Evolutionary conservation across 257 asterid species (phyloP), one percentile per base, ranked within the genome.

Genomic region (Eustoma russellianum): DNA sequence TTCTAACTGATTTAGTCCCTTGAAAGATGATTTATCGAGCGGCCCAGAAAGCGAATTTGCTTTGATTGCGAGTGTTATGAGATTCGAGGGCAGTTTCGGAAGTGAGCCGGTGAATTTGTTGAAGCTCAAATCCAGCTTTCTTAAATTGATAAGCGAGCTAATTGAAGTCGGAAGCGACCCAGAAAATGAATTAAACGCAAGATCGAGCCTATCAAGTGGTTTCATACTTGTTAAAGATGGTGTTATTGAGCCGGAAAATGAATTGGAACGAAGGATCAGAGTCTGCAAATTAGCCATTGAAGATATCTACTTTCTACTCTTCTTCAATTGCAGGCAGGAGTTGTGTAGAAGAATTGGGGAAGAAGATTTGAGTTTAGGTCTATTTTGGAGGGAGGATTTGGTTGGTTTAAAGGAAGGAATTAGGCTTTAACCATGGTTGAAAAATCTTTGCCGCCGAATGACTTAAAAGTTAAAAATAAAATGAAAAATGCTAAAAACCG

Each of bases 211-310:
- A 13, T 70, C 55, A 9, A 91, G 85, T 13, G 89, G 73, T 16
- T 55, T 52, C 0, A 81, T 65, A 8, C 61, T 13, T 40, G 84
- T 61, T 13, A 91, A 57, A 0, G 98, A 82, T 9, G 79, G 82
- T 1, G 96, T 92, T 10, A 91, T 41, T 0, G 66, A 2, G 62
- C 96, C 95, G 47, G 95, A 78, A 71, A 91, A 84, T 19, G 89
- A 84, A 69, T 91, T 91, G 53, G 67, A 79, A 1, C 87, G 84
- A 68, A 91, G 87, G 55, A 82, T 60, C 5, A 91, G 67, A 52
- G 58, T 79, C 48, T 63, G 67, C 16, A 91, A 63, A 9, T 82
- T 80, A 41, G 81, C 64, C 11, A 84, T 61, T 3, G 73, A 61
- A 3, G 80, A 74, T 5, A 90, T 61, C n/a, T n/a, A n/a, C n/a